Base-by-base conservation (phyloP, 345 rosid species). In the Boechera stricta region DNA sequence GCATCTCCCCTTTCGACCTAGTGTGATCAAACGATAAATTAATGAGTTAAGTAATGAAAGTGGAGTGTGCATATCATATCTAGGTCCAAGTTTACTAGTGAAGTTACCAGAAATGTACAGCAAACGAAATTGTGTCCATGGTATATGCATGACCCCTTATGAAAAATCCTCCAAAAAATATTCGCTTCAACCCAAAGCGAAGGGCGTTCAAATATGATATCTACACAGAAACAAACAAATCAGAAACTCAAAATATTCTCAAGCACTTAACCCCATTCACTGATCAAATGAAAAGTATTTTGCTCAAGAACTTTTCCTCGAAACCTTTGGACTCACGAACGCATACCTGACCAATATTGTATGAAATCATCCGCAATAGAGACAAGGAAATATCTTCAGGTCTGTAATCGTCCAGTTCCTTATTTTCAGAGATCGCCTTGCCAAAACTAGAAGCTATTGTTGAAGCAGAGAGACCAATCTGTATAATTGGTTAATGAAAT, bases 101-200 rank as follows among this genome's bases (percentile, higher is more conserved):
- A 75, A 71, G 76, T 75, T 71, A 89, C 99, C 99, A 96, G 89
- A 96, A 96, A 0, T 96, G 94, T 79, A 95, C 93, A 67, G 99
- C 98, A 86, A 95, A 92, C 45, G 99, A 95, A n/a, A 95, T 95
- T 65, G 99, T 86, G 82, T 95, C 99, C 99, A 95, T 95, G 71
- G 99, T 95, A 85, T 95, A 95, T 51, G 99, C 99, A 86, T 95
- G 99, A 28, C 99, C 99, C 70, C 99, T 86, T 16, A 95, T 95
- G 74, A 95, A 95, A 75, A 91, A 95, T 63, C 99, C 99, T 78
- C 99, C 99, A 47, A 95, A 95, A 80, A 95, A 95, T 61, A 95
- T 95, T 7, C 98, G 76, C 82, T 95, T 92, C 38, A 95, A 87
- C 64, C 99, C 98, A 86, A 92, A 95, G 32, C 93, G 89, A 76